phyloP scores from a whole-genome alignment of 495 filamentous ascomycete genomes.

The Xylaria cubensis region DNA sequence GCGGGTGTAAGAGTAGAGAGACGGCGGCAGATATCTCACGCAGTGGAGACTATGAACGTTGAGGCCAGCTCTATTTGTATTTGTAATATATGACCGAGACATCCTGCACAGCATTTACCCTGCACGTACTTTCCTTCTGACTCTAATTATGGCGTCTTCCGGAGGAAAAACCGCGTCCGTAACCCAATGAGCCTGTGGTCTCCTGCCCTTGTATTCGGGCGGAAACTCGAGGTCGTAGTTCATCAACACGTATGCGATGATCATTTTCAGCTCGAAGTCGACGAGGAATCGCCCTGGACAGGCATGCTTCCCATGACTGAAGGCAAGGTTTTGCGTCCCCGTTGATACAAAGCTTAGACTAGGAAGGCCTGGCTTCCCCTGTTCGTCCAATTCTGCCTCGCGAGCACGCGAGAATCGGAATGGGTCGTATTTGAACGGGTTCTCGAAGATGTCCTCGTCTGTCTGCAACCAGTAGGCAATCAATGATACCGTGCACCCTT shows the following conservation, averaged over 20 bases:
- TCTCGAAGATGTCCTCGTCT: slow-evolving; percentile 40
- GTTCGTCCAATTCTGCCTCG: slow-evolving; percentile 24
- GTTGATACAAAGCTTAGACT: slow-evolving; percentile 32
- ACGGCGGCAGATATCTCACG: neutral
- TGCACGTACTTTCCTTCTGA: slow-evolving; percentile 31
- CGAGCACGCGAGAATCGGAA: slow-evolving; percentile 34
- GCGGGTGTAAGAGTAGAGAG: neutral
- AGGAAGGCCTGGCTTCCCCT: slow-evolving; percentile 18
- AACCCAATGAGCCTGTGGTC: slow-evolving; percentile 42
- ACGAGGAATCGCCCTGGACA: slow-evolving; percentile 56
- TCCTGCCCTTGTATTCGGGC: slow-evolving; percentile 37
- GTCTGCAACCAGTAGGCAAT: slow-evolving; percentile 41
- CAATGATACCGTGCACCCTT: slow-evolving; percentile 37
- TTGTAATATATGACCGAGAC: neutral
- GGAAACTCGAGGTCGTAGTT: slow-evolving; percentile 51
- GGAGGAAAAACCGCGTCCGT: slow-evolving; percentile 42
- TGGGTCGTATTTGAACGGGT: slow-evolving; percentile 35
- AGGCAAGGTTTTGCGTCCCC: slow-evolving; percentile 36
- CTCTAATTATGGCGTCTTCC: slow-evolving; percentile 36
- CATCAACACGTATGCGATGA: slow-evolving; percentile 43
- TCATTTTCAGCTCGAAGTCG: slow-evolving; percentile 49
- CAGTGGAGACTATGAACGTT: neutral
- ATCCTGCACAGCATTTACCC: neutral
- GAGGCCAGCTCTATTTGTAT: neutral
- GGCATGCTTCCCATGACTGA: slow-evolving; percentile 54